Evolutionary conservation across 805 yeast genomes (phyloP), one percentile per base, ranked within the genome.

Genomic region (Hanseniaspora vineae): DNA sequence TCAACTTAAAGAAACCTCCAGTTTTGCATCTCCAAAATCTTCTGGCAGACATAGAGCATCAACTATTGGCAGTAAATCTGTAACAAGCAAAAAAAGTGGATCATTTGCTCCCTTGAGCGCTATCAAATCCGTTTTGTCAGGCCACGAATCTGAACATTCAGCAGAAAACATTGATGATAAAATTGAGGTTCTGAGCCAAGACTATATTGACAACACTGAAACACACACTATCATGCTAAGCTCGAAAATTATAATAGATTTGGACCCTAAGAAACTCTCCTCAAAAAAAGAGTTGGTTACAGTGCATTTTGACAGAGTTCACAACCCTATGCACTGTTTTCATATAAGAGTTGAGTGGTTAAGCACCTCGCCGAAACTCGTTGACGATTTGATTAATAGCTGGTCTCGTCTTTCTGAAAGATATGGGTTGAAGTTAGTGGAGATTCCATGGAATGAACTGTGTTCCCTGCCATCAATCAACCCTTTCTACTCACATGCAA

Each of bases 281-380:
- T 79, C 78, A 61, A 76, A 88, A 48, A 82, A 83, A 0, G 98
- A 92, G 55, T 63, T 80, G 2, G 70, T 88, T 42, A 78, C 79
- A 6, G 87, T 92, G 1, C 97, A 90, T 64, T 85, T 86, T 58
- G 99, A 92, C 60, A 73, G 81, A 42, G 89, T 89, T 2, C 96
- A 88, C 61, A 90, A 89, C 58, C 96, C 97, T 0, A 90, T 84
- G 54, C 95, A 89, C 57, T 89, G 97, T 59, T 92, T 81, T 67
- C 97, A 90, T 58, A 74, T 92, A 32, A 70, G 96, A 44, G 62
- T 90, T 13, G 97, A 92, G 60, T 92, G 99, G 99, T 66, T 90
- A 32, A 86, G 84, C 51, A 80, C 95, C 0, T 87, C 97, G 0
- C 83, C 95, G 2, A 84, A 84, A 58, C 67, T 85, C 32, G 78